Evolutionary conservation across 2,329 filamentous ascomycete species (phyloP).

Genomic region (Emmonsia crescens): DNA sequence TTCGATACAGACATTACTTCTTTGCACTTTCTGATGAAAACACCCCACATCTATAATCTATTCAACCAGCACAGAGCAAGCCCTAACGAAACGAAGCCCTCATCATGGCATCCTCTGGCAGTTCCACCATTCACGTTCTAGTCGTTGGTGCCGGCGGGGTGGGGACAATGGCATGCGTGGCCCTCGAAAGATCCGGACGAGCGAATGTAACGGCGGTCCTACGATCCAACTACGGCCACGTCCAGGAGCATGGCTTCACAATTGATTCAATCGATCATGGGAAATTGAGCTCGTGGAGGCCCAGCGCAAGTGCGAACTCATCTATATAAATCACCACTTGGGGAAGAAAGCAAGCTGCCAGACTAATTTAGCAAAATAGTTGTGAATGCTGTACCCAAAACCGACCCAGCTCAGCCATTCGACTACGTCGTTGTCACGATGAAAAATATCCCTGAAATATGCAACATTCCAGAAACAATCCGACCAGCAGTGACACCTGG

Average conservation of each 20-base stretch:
- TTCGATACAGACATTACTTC: too few relatives aligned
- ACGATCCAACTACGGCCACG: neutral
- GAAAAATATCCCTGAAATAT: slow-evolving; percentile 1
- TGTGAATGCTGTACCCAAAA: neutral
- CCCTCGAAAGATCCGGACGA: neutral
- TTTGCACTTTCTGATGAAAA: neutral
- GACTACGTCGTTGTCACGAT: neutral
- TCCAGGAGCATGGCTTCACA: neutral
- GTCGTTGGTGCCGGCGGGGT: neutral
- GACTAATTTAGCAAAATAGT: neutral
- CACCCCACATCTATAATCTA: neutral
- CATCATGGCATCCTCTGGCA: neutral
- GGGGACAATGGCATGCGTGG: neutral
- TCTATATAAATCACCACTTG: neutral
- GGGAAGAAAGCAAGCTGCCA: neutral
- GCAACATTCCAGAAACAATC: neutral
- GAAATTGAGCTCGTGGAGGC: neutral
- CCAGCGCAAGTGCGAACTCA: neutral
- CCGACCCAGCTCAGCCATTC: neutral
- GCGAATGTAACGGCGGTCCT: neutral
- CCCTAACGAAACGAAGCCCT: neutral
- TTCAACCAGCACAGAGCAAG: neutral
- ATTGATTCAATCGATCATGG: slow-evolving; percentile 2
- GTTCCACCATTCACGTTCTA: neutral
- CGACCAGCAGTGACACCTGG: neutral